phyloP scores from a whole-genome alignment of 768 basidiomycete species.

The Botryobasidium botryosum region DNA sequence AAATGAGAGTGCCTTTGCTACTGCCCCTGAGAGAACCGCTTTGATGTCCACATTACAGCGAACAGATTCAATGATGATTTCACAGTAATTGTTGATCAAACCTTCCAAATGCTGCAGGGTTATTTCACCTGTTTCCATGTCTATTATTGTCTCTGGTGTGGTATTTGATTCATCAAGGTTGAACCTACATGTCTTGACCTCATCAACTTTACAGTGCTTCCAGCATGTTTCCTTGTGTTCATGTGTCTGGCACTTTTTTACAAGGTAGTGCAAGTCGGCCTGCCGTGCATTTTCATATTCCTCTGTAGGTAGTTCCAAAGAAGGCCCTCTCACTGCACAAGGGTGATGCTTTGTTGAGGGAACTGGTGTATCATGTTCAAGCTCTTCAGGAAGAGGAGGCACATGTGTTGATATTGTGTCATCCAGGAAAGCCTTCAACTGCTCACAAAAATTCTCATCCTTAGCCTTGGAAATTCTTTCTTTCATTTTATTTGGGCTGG shows the following conservation, averaged over 20 bases:
- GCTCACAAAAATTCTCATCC: too few species aligned
- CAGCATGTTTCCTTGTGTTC: conserved; percentile 23
- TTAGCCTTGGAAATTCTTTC: background rate
- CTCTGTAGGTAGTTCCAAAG: background rate
- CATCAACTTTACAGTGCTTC: conserved; percentile 22
- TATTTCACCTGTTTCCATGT: conserved; percentile 14
- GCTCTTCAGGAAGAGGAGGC: background rate
- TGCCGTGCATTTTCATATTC: background rate
- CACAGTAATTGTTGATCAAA: conserved; percentile 29
- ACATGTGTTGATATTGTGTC: background rate
- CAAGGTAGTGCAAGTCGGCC: background rate
- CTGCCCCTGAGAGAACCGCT: conserved; percentile 25
- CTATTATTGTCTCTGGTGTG: conserved; percentile 12
- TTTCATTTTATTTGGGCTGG: conserved; percentile 11
- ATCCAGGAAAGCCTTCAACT: background rate
- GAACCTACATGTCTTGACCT: too few species aligned
- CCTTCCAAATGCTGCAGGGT: conserved; percentile 23
- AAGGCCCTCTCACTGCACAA: background rate
- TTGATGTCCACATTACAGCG: conserved; percentile 34
- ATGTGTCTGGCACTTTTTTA: conserved; percentile 1
- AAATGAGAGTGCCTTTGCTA: conserved; percentile 27
- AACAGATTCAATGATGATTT: conserved; percentile 21
- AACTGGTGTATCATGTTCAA: too few species aligned
- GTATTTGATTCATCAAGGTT: conserved; percentile 14
- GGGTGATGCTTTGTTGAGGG: background rate